Base-by-base conservation (phyloP, 2,329 filamentous ascomycete genomes). In the Diaporthe humulicola region DNA sequence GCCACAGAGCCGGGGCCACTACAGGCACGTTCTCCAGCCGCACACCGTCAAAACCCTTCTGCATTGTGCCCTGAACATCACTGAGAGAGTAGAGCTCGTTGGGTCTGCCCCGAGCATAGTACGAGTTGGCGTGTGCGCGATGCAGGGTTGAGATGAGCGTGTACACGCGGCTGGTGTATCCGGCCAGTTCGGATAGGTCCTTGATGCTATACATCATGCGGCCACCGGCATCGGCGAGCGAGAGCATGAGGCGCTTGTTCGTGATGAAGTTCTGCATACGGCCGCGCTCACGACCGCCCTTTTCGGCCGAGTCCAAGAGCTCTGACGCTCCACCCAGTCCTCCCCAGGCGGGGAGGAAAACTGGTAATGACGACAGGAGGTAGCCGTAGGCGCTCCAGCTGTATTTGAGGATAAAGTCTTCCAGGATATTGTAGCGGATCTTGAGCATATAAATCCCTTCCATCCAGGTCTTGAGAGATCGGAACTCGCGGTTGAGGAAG, bases 161-260 rank as follows among this genome's bases (percentile, higher is more conserved):
- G 86, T 98, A 99, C 17, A 99, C 96, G 58, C 97, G 92, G 74
- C 95, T 98, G 0, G 97, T 99, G 85, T 98, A 97, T 30, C 97
- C 97, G 7, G 97, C 97, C 45, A 99, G 88, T 82, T 99, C 97
- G 1, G 96, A 96, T 48, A 99, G 90, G 81, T 99, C 97, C 85
- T 99, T 99, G 87, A 99, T 98, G 76, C 94, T 97, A 87, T 99
- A 99, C 97, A 99, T 99, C 95, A 99, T 98, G 61, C 97, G 91
- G 36, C 96, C 96, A 75, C 97, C 97, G 2, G 97, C 97, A 84
- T 99, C 97, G 14, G 97, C 97, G 50, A 99, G 90, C 22, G 96
- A 98, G 42, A 99, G 90, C 97, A 99, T 98, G 52, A 99, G 92
- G 6, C 97, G 92, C 84, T 99, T 98, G 86, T 99, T 99, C 17